A percentile compares a stretch with the other conserved stretches of the same genome.
Conservation (phyloP, 2,329 filamentous ascomycete species). For the Diaporthe sp. region DNA sequence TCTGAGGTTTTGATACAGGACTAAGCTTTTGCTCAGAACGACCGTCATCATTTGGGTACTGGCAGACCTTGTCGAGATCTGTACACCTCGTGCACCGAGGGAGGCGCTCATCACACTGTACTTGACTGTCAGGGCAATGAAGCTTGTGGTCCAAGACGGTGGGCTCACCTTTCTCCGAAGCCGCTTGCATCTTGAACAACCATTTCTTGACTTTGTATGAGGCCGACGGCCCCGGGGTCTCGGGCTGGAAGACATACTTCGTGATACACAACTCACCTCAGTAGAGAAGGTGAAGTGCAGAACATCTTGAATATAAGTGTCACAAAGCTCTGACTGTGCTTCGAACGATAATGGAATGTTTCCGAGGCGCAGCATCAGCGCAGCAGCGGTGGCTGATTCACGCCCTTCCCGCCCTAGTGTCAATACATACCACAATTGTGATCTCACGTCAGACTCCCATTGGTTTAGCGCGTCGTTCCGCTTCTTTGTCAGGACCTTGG, state of each 20-base stretch:
- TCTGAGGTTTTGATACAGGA: background rate
- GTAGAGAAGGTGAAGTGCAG: background rate
- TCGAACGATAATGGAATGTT: background rate
- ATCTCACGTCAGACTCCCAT: constrained; percentile 26
- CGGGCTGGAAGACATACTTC: background rate
- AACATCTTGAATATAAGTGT: background rate
- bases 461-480: background rate
- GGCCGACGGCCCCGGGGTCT: constrained; percentile 6
- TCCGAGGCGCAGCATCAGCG: constrained; percentile 14
- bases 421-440: background rate
- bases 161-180: constrained; percentile 28
- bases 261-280: background rate
- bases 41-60: constrained; percentile 50
- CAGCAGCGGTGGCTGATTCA: background rate
- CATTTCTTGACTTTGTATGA: constrained; percentile 25
- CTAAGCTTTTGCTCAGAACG: background rate
- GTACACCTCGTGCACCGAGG: constrained; percentile 60
- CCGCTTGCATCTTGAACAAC: constrained; percentile 26
- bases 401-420: background rate
- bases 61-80: constrained; percentile 57
- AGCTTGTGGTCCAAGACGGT: background rate
- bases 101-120: constrained; percentile 57
- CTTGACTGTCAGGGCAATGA: background rate
- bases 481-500: background rate
- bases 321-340: background rate